Base-by-base conservation (phyloP, 2,329 filamentous ascomycete genomes). In the Alternaria dauci region DNA sequence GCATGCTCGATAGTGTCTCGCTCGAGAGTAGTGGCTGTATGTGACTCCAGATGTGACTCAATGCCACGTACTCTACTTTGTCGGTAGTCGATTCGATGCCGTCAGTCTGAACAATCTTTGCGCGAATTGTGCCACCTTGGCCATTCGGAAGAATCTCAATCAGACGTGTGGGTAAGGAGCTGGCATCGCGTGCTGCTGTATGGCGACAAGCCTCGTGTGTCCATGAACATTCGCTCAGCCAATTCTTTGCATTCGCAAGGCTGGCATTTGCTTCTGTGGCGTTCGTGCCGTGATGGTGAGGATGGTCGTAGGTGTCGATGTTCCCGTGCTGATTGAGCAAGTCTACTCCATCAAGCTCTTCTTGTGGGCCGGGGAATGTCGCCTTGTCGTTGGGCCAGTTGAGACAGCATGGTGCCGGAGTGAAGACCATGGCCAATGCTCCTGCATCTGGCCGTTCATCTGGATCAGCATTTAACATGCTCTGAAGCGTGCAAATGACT, bases 401-500 rank as follows among this genome's bases (percentile, higher is more conserved):
- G 38, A 78, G 70, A 63, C 76, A 78, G 62, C 76, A 78, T 42
- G 74, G 70, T n/a, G 72, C 75, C 30, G 76, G 76, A 14, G 71
- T 73, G 53, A 78, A 78, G 39, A 69, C 64, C 63, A 74, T 63
- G 7, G 75, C 74, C 48, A 78, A 63, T 16, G 59, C 65, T 34
- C 71, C 64, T 32, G 75, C 76, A 42, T 71, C 67, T 30, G 76
- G 76, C 38, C 76, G 74, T 50, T 72, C 59, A 18, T 60, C 57
- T 18, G 76, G 76, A 20, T 75, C 63, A 34, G 64, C 53, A 48
- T 43, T 69, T 12, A 78, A 64, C 75, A 78, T 78, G 4, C 66
- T 57, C 61, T 76, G 71, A 52, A 78, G 63, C 25, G 74, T 74
- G 34, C 62, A 56, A 11, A 76, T 61, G 11, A 74, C 70, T n/a